Conservation (phyloP, 1,284 basidiomycete genomes). For the Microbotryum scabiosae region DNA sequence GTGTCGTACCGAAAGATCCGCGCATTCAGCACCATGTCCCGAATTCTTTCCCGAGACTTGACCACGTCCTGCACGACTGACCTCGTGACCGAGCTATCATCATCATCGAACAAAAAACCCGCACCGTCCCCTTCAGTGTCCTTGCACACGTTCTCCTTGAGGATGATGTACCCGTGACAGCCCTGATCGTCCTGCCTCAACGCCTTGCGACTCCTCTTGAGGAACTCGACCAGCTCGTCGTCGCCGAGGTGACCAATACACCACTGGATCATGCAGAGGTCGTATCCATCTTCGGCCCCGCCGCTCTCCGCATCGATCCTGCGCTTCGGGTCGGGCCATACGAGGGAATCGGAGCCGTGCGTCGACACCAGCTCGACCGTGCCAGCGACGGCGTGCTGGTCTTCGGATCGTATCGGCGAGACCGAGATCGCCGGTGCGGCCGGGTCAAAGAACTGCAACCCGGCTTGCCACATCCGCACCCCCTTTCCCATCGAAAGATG, state of each 20-base stretch:
- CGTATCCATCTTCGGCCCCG: conserved; percentile 47
- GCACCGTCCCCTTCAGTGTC: conserved; percentile 51
- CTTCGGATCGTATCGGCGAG: not conserved
- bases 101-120: conserved; percentile 63
- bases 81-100: conserved; percentile 85
- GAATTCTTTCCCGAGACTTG: conserved; percentile 1
- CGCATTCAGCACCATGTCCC: not conserved
- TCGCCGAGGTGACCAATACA: conserved; percentile 70
- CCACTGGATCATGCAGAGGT: conserved; percentile 91
- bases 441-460: conserved; percentile 72
- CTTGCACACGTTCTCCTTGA: conserved; percentile 83
- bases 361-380: conserved; percentile 17
- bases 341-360: conserved; percentile 38
- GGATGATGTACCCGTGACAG: conserved; percentile 50
- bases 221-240: conserved; percentile 64
- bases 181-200: conserved; percentile 47
- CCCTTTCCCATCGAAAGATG: conserved; percentile 52
- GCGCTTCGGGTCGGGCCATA: conserved; percentile 39
- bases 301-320: conserved; percentile 15
- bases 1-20: not conserved
- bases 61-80: conserved; percentile 34
- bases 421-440: conserved; percentile 45
- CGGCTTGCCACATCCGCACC: conserved; percentile 68
- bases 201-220: conserved; percentile 54
- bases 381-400: not conserved